Conservation (phyloP, 2,329 filamentous ascomycete species). For the Scedosporium aurantiacum region DNA sequence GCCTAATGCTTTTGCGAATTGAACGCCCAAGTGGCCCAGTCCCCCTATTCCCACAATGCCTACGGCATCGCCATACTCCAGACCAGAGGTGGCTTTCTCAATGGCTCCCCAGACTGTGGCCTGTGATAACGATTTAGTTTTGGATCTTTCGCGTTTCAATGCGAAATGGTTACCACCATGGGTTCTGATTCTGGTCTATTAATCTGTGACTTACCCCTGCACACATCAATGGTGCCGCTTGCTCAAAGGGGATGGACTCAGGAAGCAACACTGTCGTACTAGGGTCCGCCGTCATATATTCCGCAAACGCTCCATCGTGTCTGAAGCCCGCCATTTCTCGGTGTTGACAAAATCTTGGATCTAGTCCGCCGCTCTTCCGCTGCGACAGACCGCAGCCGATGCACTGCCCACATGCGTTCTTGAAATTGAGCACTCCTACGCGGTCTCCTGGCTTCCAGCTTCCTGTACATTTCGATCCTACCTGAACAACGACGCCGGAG, state of each 20-base stretch:
- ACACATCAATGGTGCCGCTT: constrained; percentile 25
- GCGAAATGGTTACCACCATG: too few relatives aligned
- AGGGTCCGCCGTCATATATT: constrained; percentile 22
- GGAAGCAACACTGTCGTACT: constrained; percentile 18
- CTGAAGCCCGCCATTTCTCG: constrained; percentile 22
- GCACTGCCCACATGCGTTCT: constrained; percentile 19
- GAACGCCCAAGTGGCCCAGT: constrained; percentile 22
- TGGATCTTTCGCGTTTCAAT: not conserved
- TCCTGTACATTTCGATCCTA: constrained; percentile 15
- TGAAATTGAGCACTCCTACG: constrained; percentile 24
- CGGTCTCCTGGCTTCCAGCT: constrained; percentile 21
- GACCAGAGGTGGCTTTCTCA: constrained; percentile 16
- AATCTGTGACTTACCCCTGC: constrained; percentile 17
- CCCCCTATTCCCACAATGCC: constrained; percentile 24
- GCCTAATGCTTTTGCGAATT: constrained; percentile 24
- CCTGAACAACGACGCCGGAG: constrained; percentile 18
- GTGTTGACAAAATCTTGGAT: constrained; percentile 21
- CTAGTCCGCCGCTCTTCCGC: constrained; percentile 11
- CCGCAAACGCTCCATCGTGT: constrained; percentile 23
- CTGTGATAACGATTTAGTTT: constrained; percentile 6
- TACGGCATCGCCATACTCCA: constrained; percentile 15
- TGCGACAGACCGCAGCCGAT: constrained; percentile 16
- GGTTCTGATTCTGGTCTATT: not conserved
- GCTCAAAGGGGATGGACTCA: constrained; percentile 17
- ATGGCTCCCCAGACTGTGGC: constrained; percentile 23